These are phyloP conservation scores for Cephalotrichum gorgonifer DNA, from an alignment of 2,329 filamentous ascomycete species.

Conservation along the genomic window DNA sequence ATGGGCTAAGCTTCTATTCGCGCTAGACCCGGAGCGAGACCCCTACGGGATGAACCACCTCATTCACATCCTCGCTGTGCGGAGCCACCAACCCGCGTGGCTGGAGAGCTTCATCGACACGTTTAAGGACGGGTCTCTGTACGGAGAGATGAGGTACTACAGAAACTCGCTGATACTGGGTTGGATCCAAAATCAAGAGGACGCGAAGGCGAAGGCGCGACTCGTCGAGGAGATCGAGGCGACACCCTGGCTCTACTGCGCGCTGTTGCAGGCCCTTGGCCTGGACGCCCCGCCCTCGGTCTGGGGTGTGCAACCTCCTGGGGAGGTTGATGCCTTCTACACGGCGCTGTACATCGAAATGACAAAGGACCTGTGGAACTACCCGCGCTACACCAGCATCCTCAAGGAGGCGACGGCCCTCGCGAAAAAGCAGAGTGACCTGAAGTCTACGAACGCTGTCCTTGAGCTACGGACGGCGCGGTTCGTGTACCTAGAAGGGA, in stretches of 20 bases:
- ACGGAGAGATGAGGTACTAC: slow-evolving; percentile 51
- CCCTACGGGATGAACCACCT: slow-evolving; percentile 75
- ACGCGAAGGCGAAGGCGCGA: slow-evolving; percentile 50
- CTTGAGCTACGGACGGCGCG: slow-evolving; percentile 49
- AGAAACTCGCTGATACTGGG: slow-evolving; percentile 70
- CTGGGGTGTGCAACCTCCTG: slow-evolving; percentile 65
- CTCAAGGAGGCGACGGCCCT: slow-evolving; percentile 32
- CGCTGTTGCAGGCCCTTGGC: slow-evolving; percentile 70
- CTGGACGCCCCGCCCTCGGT: slow-evolving; percentile 69
- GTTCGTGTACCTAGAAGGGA: slow-evolving; percentile 70
- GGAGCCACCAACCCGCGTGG: slow-evolving; percentile 65
- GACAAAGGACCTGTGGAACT: slow-evolving; percentile 80
- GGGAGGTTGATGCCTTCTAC: slow-evolving; percentile 54
- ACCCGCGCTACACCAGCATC: slow-evolving; percentile 55
- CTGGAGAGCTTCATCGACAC: slow-evolving; percentile 58
- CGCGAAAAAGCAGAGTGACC: not conserved
- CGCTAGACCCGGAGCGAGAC: slow-evolving; percentile 59
- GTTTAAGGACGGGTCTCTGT: slow-evolving; percentile 21
- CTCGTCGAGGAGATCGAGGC: slow-evolving; percentile 58
- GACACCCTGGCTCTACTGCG: slow-evolving; percentile 76
- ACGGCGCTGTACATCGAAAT: slow-evolving; percentile 66
- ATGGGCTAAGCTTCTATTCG: slow-evolving; percentile 79
- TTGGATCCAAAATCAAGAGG: slow-evolving; percentile 59
- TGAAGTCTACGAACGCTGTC: slow-evolving; percentile 20
- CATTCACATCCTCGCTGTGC: slow-evolving; percentile 76